phyloP scores from a whole-genome alignment of 2,329 filamentous ascomycete genomes.

The Paecilomyces variotii region DNA sequence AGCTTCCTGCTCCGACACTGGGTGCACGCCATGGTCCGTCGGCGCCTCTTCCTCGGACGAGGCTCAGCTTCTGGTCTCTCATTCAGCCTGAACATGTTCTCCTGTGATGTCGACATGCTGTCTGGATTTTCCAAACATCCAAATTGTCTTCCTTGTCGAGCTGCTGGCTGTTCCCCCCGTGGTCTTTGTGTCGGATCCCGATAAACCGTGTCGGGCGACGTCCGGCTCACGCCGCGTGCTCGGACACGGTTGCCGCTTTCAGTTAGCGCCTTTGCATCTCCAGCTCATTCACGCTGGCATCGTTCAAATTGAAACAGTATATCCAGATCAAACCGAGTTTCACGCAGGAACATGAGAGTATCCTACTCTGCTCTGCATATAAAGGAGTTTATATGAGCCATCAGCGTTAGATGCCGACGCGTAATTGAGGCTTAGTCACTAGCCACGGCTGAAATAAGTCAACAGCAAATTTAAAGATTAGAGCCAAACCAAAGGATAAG shows the following conservation, averaged over 20 bases:
- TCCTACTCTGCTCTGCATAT: neutral
- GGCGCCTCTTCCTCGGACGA: constrained; percentile 29
- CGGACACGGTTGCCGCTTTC: neutral
- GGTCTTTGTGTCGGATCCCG: neutral
- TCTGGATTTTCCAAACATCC: neutral
- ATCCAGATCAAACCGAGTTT: no score
- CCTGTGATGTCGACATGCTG: constrained; percentile 4
- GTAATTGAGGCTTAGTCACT: neutral
- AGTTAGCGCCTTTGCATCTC: neutral
- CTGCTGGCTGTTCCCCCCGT: neutral
- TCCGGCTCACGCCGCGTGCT: neutral
- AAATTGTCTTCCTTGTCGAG: neutral
- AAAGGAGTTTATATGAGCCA: neutral
- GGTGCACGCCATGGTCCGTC: constrained; percentile 34
- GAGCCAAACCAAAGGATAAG: no score
- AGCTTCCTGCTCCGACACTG: constrained; percentile 36
- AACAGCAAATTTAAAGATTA: neutral
- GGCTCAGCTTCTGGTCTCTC: constrained; percentile 9
- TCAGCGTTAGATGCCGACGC: neutral
- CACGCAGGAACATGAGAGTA: no score
- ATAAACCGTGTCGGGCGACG: neutral
- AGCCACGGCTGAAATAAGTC: neutral
- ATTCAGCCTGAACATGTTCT: constrained; percentile 1
- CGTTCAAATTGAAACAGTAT: no score
- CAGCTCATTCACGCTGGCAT: neutral